These are phyloP conservation scores for Collybia sp. DNA, from an alignment of 768 basidiomycete genomes.

Conservation along the genomic window DNA sequence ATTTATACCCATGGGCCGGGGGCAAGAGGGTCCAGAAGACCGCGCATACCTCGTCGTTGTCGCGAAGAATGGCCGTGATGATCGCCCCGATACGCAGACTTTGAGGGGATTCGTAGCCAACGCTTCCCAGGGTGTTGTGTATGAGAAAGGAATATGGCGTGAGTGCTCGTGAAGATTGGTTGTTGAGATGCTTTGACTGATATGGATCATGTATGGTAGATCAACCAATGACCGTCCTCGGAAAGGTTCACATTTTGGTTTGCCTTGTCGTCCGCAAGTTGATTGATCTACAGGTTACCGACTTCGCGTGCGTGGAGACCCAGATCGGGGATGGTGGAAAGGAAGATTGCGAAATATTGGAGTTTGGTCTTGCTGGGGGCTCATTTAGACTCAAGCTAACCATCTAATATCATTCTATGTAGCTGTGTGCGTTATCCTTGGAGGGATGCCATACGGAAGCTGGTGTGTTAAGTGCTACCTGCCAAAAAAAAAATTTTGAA, in stretches of 20 bases:
- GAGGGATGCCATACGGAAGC: too few relatives aligned
- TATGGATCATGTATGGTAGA: conserved; percentile 41
- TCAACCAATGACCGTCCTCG: conserved; percentile 86
- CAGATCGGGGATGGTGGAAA: conserved; percentile 79
- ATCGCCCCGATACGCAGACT: conserved; percentile 70
- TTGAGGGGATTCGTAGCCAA: conserved; percentile 81
- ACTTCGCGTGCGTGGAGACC: conserved; percentile 88
- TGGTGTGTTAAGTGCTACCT: too few relatives aligned
- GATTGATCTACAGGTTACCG: conserved; percentile 47
- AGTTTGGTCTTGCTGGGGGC: conserved; percentile 30
- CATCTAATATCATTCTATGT: too few relatives aligned
- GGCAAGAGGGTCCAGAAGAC: conserved; percentile 41
- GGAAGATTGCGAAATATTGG: conserved; percentile 85
- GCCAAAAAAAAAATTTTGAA: too few relatives aligned
- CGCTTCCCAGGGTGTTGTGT: conserved; percentile 81
- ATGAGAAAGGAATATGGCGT: conserved; percentile 88
- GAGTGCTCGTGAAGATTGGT: conserved; percentile 29
- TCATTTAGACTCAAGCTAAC: too few relatives aligned
- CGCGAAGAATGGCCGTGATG: conserved; percentile 71
- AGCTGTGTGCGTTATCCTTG: too few relatives aligned
- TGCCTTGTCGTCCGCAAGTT: conserved; percentile 2
- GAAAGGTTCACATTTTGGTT: conserved; percentile 42
- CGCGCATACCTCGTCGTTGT: conserved; percentile 82
- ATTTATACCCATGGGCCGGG: conserved; percentile 89
- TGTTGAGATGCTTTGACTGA: conserved; percentile 6